Base-by-base conservation (phyloP, 495 filamentous ascomycete genomes). In the Daldinia grandis region DNA sequence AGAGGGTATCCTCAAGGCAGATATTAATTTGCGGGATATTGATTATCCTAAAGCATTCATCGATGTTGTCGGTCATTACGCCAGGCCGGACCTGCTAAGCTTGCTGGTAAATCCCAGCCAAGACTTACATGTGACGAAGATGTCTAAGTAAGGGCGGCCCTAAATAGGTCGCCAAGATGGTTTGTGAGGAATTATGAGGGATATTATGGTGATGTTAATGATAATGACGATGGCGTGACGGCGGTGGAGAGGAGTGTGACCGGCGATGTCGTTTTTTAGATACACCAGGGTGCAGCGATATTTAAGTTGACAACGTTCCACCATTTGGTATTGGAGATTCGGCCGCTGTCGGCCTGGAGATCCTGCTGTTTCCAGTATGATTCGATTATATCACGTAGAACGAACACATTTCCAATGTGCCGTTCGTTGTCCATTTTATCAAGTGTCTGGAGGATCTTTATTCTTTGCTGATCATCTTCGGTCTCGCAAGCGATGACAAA, bases 51-150 rank as follows among this genome's bases (percentile, higher is more conserved):
- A 80, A 54, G 44, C 69, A 0, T 84, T 87, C 66, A 75, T 82
- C 25, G 85, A 88, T 73, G 75, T 76, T 0, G 76, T 73, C 55
- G 86, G 85, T 0, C 85, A 87, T 74, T 87, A 87, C 62, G 80
- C 79, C 25, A 79, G 86, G 17, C 86, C 86, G n/a, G 85, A 88
- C 78, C 62, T 88, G 74, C 76, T 88, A 31, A 84, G 81, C 73
- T 62, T 88, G 60, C 78, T 80, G 30, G 83, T 84, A 1, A 82
- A 84, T 27, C 76, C 75, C 4, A 75, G 47, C 50, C 55, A 66
- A 54, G 74, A 74, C n/a, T 68, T 66, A 66, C 74, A 69, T 65
- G 76, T 78, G 47, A 77, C 73, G 10, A 73, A 60, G 40, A 77
- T 77, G 75, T 27, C 68, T 47, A 77, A 77, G 35, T 76, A 72